Evolutionary conservation across 805 yeast species (phyloP).

Genomic region (Yamadazyma philogaea): DNA sequence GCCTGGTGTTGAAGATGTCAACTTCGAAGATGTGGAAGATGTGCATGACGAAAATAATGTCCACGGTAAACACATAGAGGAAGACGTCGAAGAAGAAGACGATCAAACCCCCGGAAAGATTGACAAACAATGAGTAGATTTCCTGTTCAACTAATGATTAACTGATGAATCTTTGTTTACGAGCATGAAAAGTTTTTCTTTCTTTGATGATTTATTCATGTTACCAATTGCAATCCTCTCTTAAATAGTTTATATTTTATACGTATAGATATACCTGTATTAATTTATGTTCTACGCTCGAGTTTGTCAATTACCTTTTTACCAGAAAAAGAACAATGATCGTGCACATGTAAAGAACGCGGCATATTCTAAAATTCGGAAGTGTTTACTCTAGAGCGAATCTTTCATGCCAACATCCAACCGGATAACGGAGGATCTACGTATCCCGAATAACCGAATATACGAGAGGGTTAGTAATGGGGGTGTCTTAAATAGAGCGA

Average conservation of each 20-base stretch:
- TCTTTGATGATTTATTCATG: constrained; percentile 7
- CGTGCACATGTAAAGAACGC: constrained; percentile 5
- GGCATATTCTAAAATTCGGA: background rate
- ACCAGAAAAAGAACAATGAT: background rate
- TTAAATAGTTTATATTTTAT: constrained; percentile 1
- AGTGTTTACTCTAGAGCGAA: constrained; percentile 2
- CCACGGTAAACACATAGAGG: constrained; percentile 32
- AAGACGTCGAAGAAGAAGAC: constrained; percentile 29
- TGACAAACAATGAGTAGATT: constrained; percentile 1
- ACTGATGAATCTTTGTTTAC: constrained; percentile 9
- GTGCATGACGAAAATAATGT: constrained; percentile 21
- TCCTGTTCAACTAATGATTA: constrained; percentile 8
- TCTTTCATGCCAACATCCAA: background rate
- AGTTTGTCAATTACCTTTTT: background rate
- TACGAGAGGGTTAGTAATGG: constrained; percentile 22
- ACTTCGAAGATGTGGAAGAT: constrained; percentile 27
- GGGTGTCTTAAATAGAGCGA: constrained; percentile 20
- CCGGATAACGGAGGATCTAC: constrained; percentile 21
- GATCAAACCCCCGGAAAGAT: background rate
- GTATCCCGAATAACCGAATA: constrained; percentile 28
- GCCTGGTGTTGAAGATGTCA: constrained; percentile 30
- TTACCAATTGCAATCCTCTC: constrained; percentile 3
- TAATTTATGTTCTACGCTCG: background rate
- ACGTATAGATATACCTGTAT: constrained; percentile 4
- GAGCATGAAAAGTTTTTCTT: constrained; percentile 4